Base-by-base conservation (phyloP, 306 rosid genomes). In the Malus domestica region DNA sequence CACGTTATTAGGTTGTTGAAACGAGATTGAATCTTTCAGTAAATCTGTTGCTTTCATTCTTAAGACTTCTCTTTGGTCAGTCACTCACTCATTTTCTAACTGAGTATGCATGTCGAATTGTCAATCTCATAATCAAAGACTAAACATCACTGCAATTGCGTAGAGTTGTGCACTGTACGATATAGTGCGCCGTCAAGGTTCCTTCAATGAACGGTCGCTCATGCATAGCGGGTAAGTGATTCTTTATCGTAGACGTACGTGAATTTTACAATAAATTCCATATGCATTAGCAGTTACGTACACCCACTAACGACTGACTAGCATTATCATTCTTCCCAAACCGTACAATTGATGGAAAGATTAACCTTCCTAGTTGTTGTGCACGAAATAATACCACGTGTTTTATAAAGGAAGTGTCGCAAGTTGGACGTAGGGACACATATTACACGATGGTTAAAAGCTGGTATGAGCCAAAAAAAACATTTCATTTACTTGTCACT, bases 131-230 rank as follows among this genome's bases (percentile, higher is more conserved):
- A 15, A 49, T 49, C 6, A 49, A 49, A 49, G 55, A 49, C 0
- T 15, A 49, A 49, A 15, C 20, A 16, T 14, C 16, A 15, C 6
- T 49, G 54, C 7, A 46, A 46, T 5, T 14, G 54, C 15, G 16
- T 15, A 49, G 19, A 49, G 54, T 49, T 49, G 16, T 49, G 19
- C 54, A 49, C 19, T 49, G 15, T 49, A 14, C 19, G 2, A 4
- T 14, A 1, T 7, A 40, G 10, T 40, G 54, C 2, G 3, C 4
- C 16, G 2, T 2, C 54, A 49, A 49, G 5, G 7, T 15, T 4
- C 15, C 1, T 49, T 18, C 2, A 49, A 49, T 49, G 0, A 1
- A 5, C 0, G 8, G 0, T 49, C 2, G 3, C 8, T 49, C 20
- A 49, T 5, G 19, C 55, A 2, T 0, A 8, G 0, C 1, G 1